phyloP scores from a whole-genome alignment of 306 rosid genomes.

The Potentilla sterilis region DNA sequence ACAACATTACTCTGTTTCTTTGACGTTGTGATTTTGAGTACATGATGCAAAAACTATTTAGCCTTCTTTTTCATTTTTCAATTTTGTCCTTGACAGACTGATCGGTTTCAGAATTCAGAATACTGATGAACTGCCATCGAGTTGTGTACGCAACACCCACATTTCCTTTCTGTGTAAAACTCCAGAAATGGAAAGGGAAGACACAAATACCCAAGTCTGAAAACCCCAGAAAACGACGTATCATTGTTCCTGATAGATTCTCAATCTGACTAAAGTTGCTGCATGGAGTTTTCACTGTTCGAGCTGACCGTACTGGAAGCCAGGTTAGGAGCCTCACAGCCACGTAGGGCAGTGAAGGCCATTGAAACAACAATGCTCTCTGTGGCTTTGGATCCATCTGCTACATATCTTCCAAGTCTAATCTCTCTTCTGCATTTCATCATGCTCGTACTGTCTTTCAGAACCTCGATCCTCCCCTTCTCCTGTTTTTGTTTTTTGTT shows the following conservation, averaged over 20 bases:
- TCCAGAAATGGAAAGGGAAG: background rate
- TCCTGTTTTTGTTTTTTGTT: background rate
- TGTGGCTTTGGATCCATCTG: background rate
- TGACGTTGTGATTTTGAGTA: background rate
- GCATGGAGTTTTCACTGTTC: background rate
- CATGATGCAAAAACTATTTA: background rate
- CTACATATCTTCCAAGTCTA: background rate
- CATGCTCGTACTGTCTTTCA: background rate
- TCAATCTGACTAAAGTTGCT: background rate
- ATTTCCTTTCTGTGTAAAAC: background rate
- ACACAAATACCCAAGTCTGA: constrained; percentile 4
- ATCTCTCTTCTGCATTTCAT: background rate
- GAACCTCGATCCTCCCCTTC: background rate
- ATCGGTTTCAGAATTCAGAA: background rate
- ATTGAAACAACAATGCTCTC: background rate
- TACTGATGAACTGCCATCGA: background rate
- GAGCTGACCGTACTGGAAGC: background rate
- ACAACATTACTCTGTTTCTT: background rate
- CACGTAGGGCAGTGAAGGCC: background rate
- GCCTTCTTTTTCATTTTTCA: background rate
- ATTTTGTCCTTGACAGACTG: background rate
- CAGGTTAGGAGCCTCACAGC: background rate
- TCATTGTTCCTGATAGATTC: background rate
- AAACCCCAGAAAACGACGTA: background rate
- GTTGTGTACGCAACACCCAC: background rate